Evolutionary conservation across 2,329 filamentous ascomycete species (phyloP).

Genomic region (Verticillium albo-atrum): DNA sequence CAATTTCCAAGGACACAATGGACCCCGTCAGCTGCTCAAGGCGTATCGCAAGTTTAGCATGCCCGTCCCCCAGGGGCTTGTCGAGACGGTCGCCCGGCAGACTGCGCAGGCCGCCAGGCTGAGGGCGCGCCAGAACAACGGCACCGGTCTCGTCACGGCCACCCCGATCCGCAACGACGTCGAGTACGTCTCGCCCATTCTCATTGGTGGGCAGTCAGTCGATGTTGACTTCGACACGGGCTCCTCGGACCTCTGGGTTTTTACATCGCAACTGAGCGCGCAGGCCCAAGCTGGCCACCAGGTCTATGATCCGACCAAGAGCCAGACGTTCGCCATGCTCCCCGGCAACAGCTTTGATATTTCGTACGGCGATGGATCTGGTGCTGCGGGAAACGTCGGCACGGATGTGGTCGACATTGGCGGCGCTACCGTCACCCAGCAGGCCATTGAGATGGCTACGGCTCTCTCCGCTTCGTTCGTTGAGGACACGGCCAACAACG

Average conservation of each 20-base stretch:
- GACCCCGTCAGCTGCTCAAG: constrained; percentile 57
- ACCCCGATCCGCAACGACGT: constrained; percentile 61
- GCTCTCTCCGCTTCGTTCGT: constrained; percentile 54
- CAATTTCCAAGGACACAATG: constrained; percentile 50
- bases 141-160: constrained; percentile 55
- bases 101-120: constrained; percentile 5
- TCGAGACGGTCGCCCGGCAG: constrained; percentile 17
- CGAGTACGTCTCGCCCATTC: constrained; percentile 66
- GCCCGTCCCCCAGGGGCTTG: constrained; percentile 36
- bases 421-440: constrained; percentile 54
- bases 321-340: constrained; percentile 25
- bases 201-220: constrained; percentile 64
- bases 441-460: constrained; percentile 65
- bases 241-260: constrained; percentile 71
- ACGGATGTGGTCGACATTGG: constrained; percentile 65
- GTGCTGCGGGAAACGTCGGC: constrained; percentile 59
- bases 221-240: constrained; percentile 74
- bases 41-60: constrained; percentile 66
- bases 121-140: constrained; percentile 4
- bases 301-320: constrained; percentile 31
- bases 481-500: constrained; percentile 56
- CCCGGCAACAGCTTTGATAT: constrained; percentile 54
- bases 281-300: constrained; percentile 42
- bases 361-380: constrained; percentile 64
- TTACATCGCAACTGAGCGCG: constrained; percentile 54